Base-by-base conservation (phyloP, 1,284 basidiomycete species). In the Ceratobasidium sp. region DNA sequence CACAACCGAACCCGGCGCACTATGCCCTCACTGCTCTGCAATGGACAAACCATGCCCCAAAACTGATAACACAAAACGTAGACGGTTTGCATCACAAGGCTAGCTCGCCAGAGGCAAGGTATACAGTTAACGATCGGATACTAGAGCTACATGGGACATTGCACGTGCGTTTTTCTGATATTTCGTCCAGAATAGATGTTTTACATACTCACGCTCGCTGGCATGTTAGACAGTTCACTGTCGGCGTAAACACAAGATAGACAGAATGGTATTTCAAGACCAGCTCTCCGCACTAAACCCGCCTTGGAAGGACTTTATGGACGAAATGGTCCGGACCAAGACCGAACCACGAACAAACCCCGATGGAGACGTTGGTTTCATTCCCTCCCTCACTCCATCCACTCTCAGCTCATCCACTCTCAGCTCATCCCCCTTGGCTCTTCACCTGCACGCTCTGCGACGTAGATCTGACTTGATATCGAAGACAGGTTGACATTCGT, bases 1-100 rank as follows among this genome's bases (percentile, higher is more conserved):
- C 96, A 0, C 87, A 89, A 66, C 94, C 96, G 1, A 98, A 97
- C 81, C 92, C 94, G 4, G 96, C 93, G 0, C 96, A 98, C 83
- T 94, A 91, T 82, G 92, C 94, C 20, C 86, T 98, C 38, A 93
- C 94, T 1, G 94, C 95, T 1, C 86, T 97, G 42, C 93, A 96
- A 82, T 87, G 94, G 79, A 85, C 92, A 7, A 89, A 88, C 7
- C 84, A 91, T 70, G 87, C 94, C 23, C 85, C 88, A 7, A 86
- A 87, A n/a, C 84, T 96, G 38, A 91, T 98, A 77, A 98, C 96
- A 0, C 96, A 97, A 84, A 97, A 97, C 81, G 96, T 98, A 7
- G 96, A 98, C 82, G 95, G 95, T 9, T 89, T 97, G 15, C 96
- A 97, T 82, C 91, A 91, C 68, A 95, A 95, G 85, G 93, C 91